A percentile compares a stretch with the other conserved stretches of the same genome.
Conservation (phyloP, 257 asterid genomes). For the Coffea canephora region DNA sequence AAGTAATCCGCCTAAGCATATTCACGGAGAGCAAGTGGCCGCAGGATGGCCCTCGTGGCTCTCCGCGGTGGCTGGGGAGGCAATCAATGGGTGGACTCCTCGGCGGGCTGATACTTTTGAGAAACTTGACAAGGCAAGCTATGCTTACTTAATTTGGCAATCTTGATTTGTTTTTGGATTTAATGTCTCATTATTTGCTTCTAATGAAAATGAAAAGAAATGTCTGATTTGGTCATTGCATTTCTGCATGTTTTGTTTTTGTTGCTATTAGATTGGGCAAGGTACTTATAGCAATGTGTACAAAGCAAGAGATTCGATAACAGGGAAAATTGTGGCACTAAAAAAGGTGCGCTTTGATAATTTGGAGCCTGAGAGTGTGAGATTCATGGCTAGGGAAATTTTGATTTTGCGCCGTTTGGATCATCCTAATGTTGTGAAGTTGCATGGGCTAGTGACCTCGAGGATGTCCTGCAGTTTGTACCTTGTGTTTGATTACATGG, state of each 20-base stretch:
- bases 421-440: conserved; percentile 80
- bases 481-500: conserved; percentile 81
- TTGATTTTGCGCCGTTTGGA: conserved; percentile 81
- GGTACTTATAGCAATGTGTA: conserved; percentile 87
- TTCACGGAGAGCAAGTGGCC: conserved; percentile 89
- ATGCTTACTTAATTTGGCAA: conserved; percentile 14
- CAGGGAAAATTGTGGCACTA: conserved; percentile 68
- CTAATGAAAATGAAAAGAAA: conserved; percentile 10
- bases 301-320: conserved; percentile 72
- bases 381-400: conserved; percentile 91
- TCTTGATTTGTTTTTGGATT: not conserved
- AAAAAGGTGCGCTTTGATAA: conserved; percentile 88
- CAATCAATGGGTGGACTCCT: conserved; percentile 84
- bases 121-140: conserved; percentile 72
- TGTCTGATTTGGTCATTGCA: conserved; percentile 17
- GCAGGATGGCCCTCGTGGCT: conserved; percentile 98
- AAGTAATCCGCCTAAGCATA: conserved; percentile 70
- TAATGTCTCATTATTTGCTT: conserved; percentile 14
- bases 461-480: conserved; percentile 90
- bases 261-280: conserved; percentile 69
- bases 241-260: conserved; percentile 19
- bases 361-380: conserved; percentile 89
- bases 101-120: conserved; percentile 85
- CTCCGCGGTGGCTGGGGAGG: conserved; percentile 84
- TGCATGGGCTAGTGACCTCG: conserved; percentile 81